Percentiles rank a stretch among this genome's conserved stretches.
These are phyloP conservation scores for Pichia scutulata DNA, from an alignment of 805 yeast genomes.

Conservation along the genomic window DNA sequence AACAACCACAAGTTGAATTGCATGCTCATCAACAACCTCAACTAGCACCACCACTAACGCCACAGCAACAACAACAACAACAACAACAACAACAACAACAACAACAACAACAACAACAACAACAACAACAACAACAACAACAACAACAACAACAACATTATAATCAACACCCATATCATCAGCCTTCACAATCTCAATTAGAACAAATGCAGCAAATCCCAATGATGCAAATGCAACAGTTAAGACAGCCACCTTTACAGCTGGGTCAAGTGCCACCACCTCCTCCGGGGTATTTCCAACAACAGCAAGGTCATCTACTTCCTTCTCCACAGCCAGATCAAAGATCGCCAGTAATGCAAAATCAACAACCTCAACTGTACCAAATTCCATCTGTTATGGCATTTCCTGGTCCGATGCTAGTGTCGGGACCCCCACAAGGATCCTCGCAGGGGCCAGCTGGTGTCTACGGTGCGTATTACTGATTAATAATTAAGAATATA, in stretches of 20 bases:
- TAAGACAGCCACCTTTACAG: neutral
- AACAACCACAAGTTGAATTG: neutral
- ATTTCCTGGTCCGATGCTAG: neutral
- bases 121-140: neutral
- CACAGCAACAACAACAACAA: neutral
- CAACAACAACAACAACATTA: slow-evolving; percentile 2
- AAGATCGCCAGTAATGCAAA: neutral
- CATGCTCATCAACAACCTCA: neutral
- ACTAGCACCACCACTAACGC: neutral
- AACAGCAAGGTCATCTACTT: neutral
- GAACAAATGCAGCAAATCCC: neutral
- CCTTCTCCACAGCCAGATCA: neutral
- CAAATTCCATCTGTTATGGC: neutral
- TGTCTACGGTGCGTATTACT: neutral
- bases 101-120: neutral
- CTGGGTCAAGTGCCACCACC: neutral
- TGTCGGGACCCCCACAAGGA: neutral
- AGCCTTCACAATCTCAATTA: neutral
- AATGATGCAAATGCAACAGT: neutral
- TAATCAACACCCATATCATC: neutral
- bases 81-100: neutral
- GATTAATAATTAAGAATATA: neutral
- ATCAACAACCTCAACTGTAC: neutral
- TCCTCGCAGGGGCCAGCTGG: neutral
- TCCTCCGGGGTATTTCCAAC: neutral